These are phyloP conservation scores for Monosporascus sp. DNA, from an alignment of 2,329 filamentous ascomycete species.

Conservation along the genomic window DNA sequence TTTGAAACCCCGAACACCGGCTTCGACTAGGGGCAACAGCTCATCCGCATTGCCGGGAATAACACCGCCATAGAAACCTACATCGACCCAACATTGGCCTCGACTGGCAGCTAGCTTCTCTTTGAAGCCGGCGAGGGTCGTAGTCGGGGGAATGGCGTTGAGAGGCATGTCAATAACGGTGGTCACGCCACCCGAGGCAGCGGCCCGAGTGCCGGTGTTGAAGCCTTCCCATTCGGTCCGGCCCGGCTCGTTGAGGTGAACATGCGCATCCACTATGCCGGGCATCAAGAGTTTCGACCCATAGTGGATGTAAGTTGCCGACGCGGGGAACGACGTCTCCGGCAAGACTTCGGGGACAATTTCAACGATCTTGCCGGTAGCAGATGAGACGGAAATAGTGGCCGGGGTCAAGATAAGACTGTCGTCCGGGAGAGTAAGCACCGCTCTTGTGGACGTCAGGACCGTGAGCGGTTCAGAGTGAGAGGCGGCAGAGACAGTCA, in stretches of 20 bases:
- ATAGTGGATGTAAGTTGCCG: slow-evolving; percentile 74
- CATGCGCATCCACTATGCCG: slow-evolving; percentile 92
- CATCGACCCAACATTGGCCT: slow-evolving; percentile 95
- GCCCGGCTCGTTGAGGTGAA: slow-evolving; percentile 95
- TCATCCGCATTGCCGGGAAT: slow-evolving; percentile 83
- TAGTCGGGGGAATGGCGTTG: slow-evolving; percentile 95
- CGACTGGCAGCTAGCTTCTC: slow-evolving; percentile 81
- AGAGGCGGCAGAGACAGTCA: slow-evolving; percentile 15
- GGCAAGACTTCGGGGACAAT: slow-evolving; percentile 73
- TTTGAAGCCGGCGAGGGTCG: slow-evolving; percentile 73
- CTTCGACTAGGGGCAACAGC: slow-evolving; percentile 73
- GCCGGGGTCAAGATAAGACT: slow-evolving; percentile 67
- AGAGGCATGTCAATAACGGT: slow-evolving; percentile 97
- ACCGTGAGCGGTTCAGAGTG: slow-evolving; percentile 54
- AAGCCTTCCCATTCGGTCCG: slow-evolving; percentile 99
- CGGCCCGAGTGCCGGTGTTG: slow-evolving; percentile 87
- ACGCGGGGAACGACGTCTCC: slow-evolving; percentile 64
- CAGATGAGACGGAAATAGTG: slow-evolving; percentile 72
- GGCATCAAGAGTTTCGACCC: slow-evolving; percentile 81
- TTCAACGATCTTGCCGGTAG: slow-evolving; percentile 78
- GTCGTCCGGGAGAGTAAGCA: slow-evolving; percentile 66
- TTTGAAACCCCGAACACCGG: slow-evolving; percentile 92
- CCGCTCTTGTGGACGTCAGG: slow-evolving; percentile 76
- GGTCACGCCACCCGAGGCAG: slow-evolving; percentile 92
- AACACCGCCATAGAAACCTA: slow-evolving; percentile 96